Conservation (phyloP, 495 filamentous ascomycete genomes). For the Penicillium herquei region DNA sequence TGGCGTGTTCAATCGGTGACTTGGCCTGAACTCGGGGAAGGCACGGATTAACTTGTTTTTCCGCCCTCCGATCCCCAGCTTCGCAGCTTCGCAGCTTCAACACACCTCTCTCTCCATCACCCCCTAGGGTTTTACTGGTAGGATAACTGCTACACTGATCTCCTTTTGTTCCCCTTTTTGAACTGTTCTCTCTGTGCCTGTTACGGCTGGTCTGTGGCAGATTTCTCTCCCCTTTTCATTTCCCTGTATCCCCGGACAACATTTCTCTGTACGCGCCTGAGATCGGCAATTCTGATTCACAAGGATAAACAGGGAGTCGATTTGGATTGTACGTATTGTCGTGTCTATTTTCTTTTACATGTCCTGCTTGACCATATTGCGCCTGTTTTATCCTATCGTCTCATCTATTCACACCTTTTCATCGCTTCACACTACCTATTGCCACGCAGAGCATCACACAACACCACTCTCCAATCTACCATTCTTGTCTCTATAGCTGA, state of each 20-base stretch:
- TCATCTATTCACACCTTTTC: constrained; percentile 3
- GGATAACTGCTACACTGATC: constrained; percentile 1
- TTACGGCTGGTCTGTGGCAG: constrained; percentile 20
- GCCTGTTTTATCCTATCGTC: constrained; percentile 7
- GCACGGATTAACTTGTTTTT: neutral
- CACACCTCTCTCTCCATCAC: neutral
- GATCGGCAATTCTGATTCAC: constrained; percentile 25
- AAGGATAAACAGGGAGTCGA: constrained; percentile 18
- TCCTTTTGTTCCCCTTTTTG: constrained; percentile 2
- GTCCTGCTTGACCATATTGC: neutral
- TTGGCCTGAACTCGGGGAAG: constrained; percentile 9
- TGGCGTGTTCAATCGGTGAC: neutral
- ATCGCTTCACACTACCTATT: constrained; percentile 4
- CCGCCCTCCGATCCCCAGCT: constrained; percentile 4
- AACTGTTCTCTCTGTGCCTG: constrained; percentile 6
- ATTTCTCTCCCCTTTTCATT: neutral
- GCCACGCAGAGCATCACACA: neutral
- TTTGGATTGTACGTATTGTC: constrained; percentile 50
- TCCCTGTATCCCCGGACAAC: constrained; percentile 15
- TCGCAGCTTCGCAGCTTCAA: neutral
- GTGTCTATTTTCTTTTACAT: constrained; percentile 22
- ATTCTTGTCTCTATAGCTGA: constrained; percentile 3
- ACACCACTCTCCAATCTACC: constrained; percentile 4
- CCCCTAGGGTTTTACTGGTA: neutral
- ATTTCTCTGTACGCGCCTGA: constrained; percentile 23